These are phyloP conservation scores for Rusavskia elegans DNA, from an alignment of 495 filamentous ascomycete species.

Conservation along the genomic window DNA sequence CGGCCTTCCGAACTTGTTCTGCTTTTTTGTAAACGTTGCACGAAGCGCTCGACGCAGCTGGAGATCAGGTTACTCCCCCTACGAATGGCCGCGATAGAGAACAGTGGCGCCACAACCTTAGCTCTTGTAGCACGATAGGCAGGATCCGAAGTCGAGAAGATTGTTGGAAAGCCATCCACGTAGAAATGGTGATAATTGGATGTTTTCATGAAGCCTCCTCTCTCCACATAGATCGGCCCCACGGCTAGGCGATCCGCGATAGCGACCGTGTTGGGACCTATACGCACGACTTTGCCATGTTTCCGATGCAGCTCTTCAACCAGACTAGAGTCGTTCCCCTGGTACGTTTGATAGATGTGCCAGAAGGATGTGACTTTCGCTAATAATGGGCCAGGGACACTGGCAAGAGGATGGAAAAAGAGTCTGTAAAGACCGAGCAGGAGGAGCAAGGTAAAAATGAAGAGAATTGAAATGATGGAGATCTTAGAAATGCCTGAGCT, in stretches of 20 bases:
- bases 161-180: constrained; percentile 30
- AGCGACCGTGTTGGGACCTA: background rate
- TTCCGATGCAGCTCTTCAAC: background rate
- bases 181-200: constrained; percentile 32
- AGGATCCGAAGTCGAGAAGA: constrained; percentile 28
- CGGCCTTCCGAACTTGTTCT: background rate
- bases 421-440: background rate
- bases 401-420: constrained; percentile 14
- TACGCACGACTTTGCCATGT: background rate
- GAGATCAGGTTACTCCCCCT: background rate
- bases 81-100: constrained; percentile 12
- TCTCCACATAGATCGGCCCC: constrained; percentile 25
- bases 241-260: constrained; percentile 19
- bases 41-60: background rate
- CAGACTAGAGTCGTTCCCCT: constrained; percentile 11
- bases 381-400: constrained; percentile 23
- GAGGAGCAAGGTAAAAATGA: background rate
- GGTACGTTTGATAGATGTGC: constrained; percentile 26
- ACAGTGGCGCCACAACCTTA: constrained; percentile 30
- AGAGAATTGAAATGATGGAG: background rate
- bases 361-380: constrained; percentile 22
- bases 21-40: background rate
- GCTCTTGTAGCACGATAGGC: constrained; percentile 23
- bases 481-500: background rate
- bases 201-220: constrained; percentile 30